Conservation (phyloP, 2,329 filamentous ascomycete genomes). For the Aureobasidium namibiae region DNA sequence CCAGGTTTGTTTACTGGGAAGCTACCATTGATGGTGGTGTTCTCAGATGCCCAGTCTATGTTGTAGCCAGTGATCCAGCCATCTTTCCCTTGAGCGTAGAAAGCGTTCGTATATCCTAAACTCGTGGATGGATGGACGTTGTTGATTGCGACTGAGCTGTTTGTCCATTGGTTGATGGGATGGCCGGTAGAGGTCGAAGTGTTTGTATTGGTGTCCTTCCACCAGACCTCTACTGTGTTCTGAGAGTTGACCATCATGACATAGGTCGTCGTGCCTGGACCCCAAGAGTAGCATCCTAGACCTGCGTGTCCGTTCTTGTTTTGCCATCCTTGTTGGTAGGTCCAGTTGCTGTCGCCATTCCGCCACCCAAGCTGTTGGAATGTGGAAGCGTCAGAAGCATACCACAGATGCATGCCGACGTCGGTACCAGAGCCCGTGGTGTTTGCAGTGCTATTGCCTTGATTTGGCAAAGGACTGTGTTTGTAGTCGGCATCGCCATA, state of each 20-base stretch:
- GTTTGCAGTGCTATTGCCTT: conserved; percentile 14
- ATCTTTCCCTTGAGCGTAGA: conserved; percentile 30
- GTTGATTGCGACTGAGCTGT: conserved; percentile 24
- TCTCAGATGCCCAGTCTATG: conserved; percentile 31
- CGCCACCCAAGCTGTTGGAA: conserved; percentile 37
- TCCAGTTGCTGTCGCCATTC: conserved; percentile 30
- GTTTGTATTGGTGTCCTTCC: conserved; percentile 36
- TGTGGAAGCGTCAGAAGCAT: conserved; percentile 30
- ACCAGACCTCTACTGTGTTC: conserved; percentile 34
- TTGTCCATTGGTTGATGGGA: conserved; percentile 33
- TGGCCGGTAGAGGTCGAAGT: conserved; percentile 24
- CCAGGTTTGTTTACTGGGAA: conserved; percentile 29
- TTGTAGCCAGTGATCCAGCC: conserved; percentile 32
- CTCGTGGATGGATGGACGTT: conserved; percentile 32
- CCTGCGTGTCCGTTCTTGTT: conserved; percentile 36
- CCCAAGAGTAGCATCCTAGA: conserved; percentile 38
- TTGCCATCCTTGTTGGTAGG: conserved; percentile 28
- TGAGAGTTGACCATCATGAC: conserved; percentile 35
- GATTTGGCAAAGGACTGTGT: conserved; percentile 27
- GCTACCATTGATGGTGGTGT: conserved; percentile 25
- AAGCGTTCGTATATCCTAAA: conserved; percentile 35
- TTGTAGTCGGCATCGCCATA: conserved; percentile 32
- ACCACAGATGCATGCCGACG: conserved; percentile 39
- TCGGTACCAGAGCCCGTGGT: conserved; percentile 22
- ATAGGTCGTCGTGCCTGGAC: conserved; percentile 31